A percentile compares a stretch with the other conserved stretches of the same genome.
phyloP scores from a whole-genome alignment of 1,284 basidiomycete genomes.

The Volvariella volvacea region DNA sequence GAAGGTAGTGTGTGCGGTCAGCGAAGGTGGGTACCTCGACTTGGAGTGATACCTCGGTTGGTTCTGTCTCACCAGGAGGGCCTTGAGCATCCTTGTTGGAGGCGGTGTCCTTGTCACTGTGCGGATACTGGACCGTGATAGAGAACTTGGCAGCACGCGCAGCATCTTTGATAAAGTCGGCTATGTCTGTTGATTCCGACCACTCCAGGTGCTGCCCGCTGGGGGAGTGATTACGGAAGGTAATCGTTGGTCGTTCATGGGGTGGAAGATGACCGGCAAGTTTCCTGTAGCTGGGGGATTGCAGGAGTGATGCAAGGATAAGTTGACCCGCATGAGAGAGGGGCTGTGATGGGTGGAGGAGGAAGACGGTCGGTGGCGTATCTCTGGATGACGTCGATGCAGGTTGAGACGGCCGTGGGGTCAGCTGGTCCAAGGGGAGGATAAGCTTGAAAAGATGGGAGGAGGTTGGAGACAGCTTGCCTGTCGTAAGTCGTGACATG shows the following conservation, averaged over 20 bases:
- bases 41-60: conserved; percentile 24
- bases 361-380: conserved; percentile 45
- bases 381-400: conserved; percentile 7
- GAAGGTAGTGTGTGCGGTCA: conserved; percentile 53
- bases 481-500: conserved; percentile 23
- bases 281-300: neutral
- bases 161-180: conserved; percentile 61
- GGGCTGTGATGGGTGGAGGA: conserved; percentile 55
- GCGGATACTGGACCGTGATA: conserved; percentile 21
- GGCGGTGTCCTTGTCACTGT: neutral
- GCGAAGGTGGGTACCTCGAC: conserved; percentile 59
- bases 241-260: conserved; percentile 25
- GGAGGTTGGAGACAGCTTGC: conserved; percentile 54
- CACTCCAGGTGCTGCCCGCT: conserved; percentile 40
- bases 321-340: conserved; percentile 51
- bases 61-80: too few species aligned
- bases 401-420: conserved; percentile 9
- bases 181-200: conserved; percentile 62
- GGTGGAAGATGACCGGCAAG: neutral
- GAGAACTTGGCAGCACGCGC: conserved; percentile 49
- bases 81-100: conserved; percentile 3
- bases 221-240: conserved; percentile 38
- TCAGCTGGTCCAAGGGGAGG: conserved; percentile 37
- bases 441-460: conserved; percentile 64
- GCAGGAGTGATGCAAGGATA: conserved; percentile 33